Evolutionary conservation across 2,329 filamentous ascomycete genomes (phyloP).

Genomic region (Phialemoniopsis sp.): DNA sequence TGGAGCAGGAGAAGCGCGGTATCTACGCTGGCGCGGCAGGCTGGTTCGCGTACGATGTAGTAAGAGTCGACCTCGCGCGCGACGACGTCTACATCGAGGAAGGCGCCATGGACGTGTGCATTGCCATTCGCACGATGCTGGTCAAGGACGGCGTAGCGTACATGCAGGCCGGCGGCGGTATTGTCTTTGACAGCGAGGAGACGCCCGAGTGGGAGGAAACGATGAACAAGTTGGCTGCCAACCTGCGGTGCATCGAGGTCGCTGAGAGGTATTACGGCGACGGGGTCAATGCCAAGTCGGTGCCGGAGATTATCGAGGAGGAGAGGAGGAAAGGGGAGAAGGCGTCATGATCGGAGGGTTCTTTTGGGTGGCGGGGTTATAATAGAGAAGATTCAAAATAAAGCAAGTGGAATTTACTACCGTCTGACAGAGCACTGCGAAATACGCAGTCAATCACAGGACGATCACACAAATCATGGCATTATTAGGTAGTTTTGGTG

Average conservation of each 20-base stretch:
- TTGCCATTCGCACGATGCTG: conserved; percentile 85
- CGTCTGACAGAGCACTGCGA: no score
- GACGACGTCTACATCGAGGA: conserved; percentile 58
- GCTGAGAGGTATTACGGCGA: conserved; percentile 64
- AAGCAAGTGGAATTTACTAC: no score
- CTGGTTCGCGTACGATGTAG: conserved; percentile 85
- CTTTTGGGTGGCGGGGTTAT: no score
- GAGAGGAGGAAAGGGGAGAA: not conserved
- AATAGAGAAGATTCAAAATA: no score
- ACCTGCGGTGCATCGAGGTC: conserved; percentile 81
- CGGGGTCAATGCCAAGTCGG: no score
- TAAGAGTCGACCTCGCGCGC: conserved; percentile 38
- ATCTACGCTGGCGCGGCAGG: conserved; percentile 95
- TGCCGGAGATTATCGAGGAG: not conserved
- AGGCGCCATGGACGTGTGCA: conserved; percentile 87
- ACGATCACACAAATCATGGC: no score
- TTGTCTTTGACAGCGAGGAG: conserved; percentile 89
- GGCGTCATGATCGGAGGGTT: conserved; percentile 4
- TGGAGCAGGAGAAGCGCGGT: conserved; percentile 90
- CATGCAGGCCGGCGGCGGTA: conserved; percentile 84
- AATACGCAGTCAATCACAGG: no score
- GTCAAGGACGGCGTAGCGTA: conserved; percentile 89
- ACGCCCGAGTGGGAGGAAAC: conserved; percentile 95
- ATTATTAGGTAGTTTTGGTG: no score
- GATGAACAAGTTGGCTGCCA: conserved; percentile 87